Percentiles rank a stretch among this genome's conserved stretches.
Evolutionary conservation across 83 land plant species (phyloP).

Genomic region (Larix sibirica): DNA sequence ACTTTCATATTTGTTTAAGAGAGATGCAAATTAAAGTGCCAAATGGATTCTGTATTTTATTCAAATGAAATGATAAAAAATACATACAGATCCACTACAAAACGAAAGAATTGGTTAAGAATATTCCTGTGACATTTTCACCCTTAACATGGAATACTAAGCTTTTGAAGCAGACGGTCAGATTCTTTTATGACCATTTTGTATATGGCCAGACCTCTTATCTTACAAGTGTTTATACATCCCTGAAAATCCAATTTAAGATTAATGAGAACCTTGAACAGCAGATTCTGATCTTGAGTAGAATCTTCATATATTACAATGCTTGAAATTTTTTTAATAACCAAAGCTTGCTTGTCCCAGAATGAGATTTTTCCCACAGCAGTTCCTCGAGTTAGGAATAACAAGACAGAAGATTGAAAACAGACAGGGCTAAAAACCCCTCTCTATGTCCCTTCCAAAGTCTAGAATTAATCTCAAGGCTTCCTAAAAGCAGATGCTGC

Average conservation of each 20-base stretch:
- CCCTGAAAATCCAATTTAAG: not conserved
- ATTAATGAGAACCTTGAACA: not conserved
- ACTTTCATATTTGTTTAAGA: too few species aligned
- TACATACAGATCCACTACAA: not conserved
- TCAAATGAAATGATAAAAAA: not conserved
- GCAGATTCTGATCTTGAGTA: not conserved
- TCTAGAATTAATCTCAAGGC: slow-evolving; percentile 40
- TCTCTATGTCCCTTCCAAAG: not conserved
- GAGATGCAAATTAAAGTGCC: too few species aligned
- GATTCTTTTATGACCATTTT: not conserved
- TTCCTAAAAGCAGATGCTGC: slow-evolving; percentile 89
- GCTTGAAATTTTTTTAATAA: not conserved
- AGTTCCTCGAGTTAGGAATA: not conserved
- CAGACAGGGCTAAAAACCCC: too few species aligned
- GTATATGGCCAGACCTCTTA: not conserved
- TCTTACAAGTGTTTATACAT: not conserved
- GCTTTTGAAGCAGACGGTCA: not conserved
- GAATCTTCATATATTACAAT: not conserved
- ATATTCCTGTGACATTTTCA: not conserved
- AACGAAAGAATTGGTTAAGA: not conserved
- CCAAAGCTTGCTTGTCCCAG: not conserved
- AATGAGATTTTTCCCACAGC: not conserved
- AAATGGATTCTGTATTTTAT: not conserved
- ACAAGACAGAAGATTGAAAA: not conserved
- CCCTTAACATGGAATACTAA: too few species aligned